Conservation (phyloP, 2,329 filamentous ascomycete species). For the Mycosphaerella sp. region DNA sequence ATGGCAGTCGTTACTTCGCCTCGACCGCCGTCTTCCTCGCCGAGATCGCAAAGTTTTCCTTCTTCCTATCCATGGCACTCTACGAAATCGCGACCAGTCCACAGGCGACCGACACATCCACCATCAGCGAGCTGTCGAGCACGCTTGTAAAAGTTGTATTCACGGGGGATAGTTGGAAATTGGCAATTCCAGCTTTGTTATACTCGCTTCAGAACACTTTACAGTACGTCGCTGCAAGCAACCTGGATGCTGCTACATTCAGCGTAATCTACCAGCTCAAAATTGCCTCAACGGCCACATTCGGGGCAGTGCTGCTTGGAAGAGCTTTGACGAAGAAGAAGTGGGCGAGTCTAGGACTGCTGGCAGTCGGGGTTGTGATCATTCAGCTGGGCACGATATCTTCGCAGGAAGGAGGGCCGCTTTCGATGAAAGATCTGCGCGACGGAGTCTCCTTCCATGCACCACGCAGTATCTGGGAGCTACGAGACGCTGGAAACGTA, state of each 20-base stretch:
- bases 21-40: constrained; percentile 92
- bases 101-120: constrained; percentile 67
- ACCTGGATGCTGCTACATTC: constrained; percentile 86
- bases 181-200: constrained; percentile 78
- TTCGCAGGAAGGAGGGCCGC: constrained; percentile 47
- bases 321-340: constrained; percentile 63
- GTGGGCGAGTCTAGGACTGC: constrained; percentile 72
- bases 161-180: constrained; percentile 86
- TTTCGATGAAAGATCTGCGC: constrained; percentile 55
- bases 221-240: constrained; percentile 85
- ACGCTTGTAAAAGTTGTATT: constrained; percentile 78
- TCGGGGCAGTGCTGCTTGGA: constrained; percentile 72
- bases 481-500: constrained; percentile 57
- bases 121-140: constrained; percentile 53
- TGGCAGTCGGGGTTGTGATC: constrained; percentile 76
- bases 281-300: constrained; percentile 83
- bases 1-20: constrained; percentile 82
- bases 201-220: constrained; percentile 93
- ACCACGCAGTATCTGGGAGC: constrained; percentile 70
- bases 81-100: constrained; percentile 79
- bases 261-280: constrained; percentile 92
- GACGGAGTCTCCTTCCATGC: constrained; percentile 58
- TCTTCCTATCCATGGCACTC: constrained; percentile 79
- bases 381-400: constrained; percentile 67
- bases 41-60: constrained; percentile 81